Evolutionary conservation across 352 stramenopile species (phyloP), one percentile per base, ranked within the genome.

Genomic region (Pythium oligandrum): DNA sequence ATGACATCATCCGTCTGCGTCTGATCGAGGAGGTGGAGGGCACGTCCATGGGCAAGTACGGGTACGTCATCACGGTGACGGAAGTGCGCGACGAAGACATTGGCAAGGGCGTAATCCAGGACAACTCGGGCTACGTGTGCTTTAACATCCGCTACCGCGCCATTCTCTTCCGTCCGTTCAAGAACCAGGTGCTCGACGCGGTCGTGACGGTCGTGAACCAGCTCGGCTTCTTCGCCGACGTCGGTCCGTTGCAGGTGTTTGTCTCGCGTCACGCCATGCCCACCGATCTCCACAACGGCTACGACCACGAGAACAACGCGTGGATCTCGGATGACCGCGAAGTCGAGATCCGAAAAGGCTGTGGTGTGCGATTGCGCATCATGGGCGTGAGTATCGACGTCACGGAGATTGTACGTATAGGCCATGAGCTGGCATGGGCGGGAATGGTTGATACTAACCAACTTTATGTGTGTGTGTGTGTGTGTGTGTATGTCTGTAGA

Each of bases 271-370:
- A 96, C 70, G 96, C 93, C 69, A 96, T 77, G 90, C 95, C 78
- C 65, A 98, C 83, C 80, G 96, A 96, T 77, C 90, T 85, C 47
- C 97, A 97, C 75, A 96, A 90, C 48, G 85, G 94, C 51, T 98
- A 98, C 77, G 93, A 98, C 75, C 85, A 96, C 54, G 95, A 98
- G 60, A 96, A 95, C 65, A 97, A 98, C 73, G 92, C 95, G 31
- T 99, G 96, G 96, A 96, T 99, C 46, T 97, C 85, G 53, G 94
- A 98, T 61, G 96, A 98, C 70, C 96, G 97, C 39, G 94, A 98
- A 69, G 94, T 98, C 6, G 90, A 98, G 50, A 99, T 99, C 66
- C 90, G 93, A 48, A 92, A 96, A 44, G 93, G 93, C 30, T 98
- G 93, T 61, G 95, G 95, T 51, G 94, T 99, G 40, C 79, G 96